A percentile compares a stretch with the other conserved stretches of the same genome.
phyloP scores from a whole-genome alignment of 257 asterid genomes.

The Scutellaria baicalensis region DNA sequence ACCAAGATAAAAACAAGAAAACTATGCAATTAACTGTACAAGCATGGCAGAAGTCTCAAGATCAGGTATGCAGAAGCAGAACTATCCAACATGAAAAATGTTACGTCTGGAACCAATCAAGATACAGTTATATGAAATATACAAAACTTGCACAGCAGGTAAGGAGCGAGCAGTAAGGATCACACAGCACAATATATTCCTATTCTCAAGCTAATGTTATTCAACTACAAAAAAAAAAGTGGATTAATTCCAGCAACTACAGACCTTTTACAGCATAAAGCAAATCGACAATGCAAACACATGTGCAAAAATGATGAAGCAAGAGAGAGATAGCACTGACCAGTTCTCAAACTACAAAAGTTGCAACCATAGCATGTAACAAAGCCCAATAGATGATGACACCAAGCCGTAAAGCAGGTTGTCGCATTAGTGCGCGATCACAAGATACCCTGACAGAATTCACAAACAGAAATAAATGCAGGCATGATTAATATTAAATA shows the following conservation, averaged over 20 bases:
- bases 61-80: background rate
- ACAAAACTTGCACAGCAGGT: background rate
- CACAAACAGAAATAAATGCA: constrained; percentile 7
- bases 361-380: constrained; percentile 75
- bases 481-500: background rate
- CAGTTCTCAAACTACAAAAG: constrained; percentile 60
- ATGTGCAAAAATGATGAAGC: background rate
- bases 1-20: background rate
- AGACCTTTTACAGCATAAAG: background rate
- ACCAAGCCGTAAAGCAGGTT: constrained; percentile 90
- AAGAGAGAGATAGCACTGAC: constrained; percentile 26
- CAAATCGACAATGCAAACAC: background rate
- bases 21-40: background rate
- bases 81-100: background rate
- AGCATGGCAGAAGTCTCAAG: background rate
- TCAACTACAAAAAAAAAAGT: background rate
- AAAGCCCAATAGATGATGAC: constrained; percentile 85
- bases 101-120: background rate
- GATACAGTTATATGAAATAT: background rate
- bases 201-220: background rate
- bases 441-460: constrained; percentile 75
- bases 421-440: constrained; percentile 93
- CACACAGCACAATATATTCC: background rate
- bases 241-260: background rate
- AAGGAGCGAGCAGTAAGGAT: background rate